These are phyloP conservation scores for Zygotorulaspora sp. DNA, from an alignment of 805 yeast species.

Conservation along the genomic window DNA sequence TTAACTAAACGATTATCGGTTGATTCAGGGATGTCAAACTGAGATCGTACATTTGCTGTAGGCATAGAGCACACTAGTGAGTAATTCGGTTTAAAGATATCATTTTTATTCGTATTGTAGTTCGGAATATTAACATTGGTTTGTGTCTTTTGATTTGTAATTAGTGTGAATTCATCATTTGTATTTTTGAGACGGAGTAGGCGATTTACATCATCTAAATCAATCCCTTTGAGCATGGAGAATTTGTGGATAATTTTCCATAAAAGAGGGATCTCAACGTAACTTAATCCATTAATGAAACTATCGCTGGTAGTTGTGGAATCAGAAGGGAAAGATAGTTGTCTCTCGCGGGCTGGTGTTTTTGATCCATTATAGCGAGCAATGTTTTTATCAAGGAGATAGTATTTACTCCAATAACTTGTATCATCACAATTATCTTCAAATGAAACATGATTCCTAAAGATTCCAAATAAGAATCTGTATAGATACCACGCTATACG, in stretches of 20 bases:
- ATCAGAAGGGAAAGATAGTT: conserved; percentile 15
- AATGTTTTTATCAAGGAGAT: conserved; percentile 5
- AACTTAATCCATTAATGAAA: conserved; percentile 2
- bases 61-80: conserved; percentile 1
- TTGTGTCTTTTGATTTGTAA: conserved; percentile 24
- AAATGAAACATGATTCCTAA: conserved; percentile 15
- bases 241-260: conserved; percentile 29
- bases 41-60: conserved; percentile 4
- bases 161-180: conserved; percentile 21
- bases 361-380: conserved; percentile 3
- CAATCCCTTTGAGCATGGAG: conserved; percentile 33
- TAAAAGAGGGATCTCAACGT: conserved; percentile 20
- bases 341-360: conserved; percentile 9
- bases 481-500: conserved; percentile 25
- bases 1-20: too few relatives aligned
- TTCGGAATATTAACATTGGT: neutral
- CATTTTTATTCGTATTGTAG: too few relatives aligned
- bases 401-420: conserved; percentile 23
- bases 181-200: conserved; percentile 17
- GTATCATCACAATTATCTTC: conserved; percentile 29
- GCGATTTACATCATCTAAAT: conserved; percentile 32
- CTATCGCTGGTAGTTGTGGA: conserved; percentile 12
- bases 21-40: too few relatives aligned
- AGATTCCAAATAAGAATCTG: conserved; percentile 19
- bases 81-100: conserved; percentile 11